Conservation (phyloP, 2,329 filamentous ascomycete genomes). For the Nannizziopsis arthrosporioides region DNA sequence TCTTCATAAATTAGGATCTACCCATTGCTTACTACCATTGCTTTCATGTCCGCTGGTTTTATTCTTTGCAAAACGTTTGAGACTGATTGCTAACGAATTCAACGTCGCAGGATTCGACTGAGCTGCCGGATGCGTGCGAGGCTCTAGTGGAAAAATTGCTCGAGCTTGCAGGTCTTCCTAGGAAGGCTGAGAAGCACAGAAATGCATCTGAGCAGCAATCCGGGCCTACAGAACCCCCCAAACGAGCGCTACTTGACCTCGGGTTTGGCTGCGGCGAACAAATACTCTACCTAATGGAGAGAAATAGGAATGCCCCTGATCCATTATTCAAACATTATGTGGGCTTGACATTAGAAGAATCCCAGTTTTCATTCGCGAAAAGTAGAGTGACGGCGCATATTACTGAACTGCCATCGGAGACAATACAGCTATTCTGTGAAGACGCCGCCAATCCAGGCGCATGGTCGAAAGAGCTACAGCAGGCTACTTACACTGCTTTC, state of each 20-base stretch:
- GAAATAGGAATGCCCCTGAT: not conserved
- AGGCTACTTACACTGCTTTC: not conserved
- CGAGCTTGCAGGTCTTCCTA: conserved; percentile 32
- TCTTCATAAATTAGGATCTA: too few relatives aligned
- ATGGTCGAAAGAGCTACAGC: conserved; percentile 11
- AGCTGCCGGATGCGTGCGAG: conserved; percentile 39
- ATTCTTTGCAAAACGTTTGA: not conserved
- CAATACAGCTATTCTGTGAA: conserved; percentile 35
- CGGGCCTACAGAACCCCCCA: not conserved
- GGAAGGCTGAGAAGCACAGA: not conserved
- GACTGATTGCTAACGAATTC: not conserved
- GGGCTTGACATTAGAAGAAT: conserved; percentile 41
- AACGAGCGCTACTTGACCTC: conserved; percentile 37
- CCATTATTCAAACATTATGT: conserved; percentile 37
- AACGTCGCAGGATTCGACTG: conserved; percentile 21
- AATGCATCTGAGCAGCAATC: not conserved
- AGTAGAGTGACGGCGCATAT: conserved; percentile 4
- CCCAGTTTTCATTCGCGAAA: conserved; percentile 34
- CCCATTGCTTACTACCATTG: too few relatives aligned
- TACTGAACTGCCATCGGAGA: not conserved
- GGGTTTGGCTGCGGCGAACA: conserved; percentile 52
- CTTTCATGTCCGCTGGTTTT: too few relatives aligned
- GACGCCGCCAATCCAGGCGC: conserved; percentile 39
- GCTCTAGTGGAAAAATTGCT: conserved; percentile 41
- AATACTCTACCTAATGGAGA: conserved; percentile 35